phyloP scores from a whole-genome alignment of 192 early-diverging fungal genomes.

The Coemansia sp. region DNA sequence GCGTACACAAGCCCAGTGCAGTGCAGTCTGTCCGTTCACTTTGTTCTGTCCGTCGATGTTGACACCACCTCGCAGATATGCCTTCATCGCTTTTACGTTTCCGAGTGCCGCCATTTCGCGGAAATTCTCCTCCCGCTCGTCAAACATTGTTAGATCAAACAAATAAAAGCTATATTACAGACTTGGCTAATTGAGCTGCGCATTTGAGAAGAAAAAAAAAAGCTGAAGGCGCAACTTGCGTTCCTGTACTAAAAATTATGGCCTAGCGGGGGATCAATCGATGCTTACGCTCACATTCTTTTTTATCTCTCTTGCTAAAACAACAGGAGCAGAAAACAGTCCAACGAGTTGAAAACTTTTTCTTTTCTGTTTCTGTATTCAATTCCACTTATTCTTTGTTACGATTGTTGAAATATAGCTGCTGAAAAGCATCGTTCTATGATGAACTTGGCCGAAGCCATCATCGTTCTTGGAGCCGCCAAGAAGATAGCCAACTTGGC shows the following conservation, averaged over 20 bases:
- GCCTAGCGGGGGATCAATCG: too few species aligned
- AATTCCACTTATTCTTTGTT: neutral
- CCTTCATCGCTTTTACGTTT: conserved; percentile 65
- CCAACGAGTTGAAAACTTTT: neutral
- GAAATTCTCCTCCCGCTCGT: conserved; percentile 48
- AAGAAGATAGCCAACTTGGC: conserved; percentile 35
- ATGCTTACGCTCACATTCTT: too few species aligned
- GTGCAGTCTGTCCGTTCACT: conserved; percentile 68
- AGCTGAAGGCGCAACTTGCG: too few species aligned
- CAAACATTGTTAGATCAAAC: neutral
- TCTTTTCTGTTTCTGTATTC: neutral
- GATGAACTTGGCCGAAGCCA: conserved; percentile 41
- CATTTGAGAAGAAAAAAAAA: too few species aligned
- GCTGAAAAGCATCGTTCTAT: neutral
- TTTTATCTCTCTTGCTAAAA: too few species aligned
- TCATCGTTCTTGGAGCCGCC: conserved; percentile 36
- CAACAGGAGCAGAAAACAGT: too few species aligned
- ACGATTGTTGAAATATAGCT: neutral
- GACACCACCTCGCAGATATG: conserved; percentile 64
- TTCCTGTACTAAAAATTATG: too few species aligned
- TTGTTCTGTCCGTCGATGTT: conserved; percentile 69
- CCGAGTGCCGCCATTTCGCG: conserved; percentile 66
- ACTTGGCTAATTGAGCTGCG: too few species aligned
- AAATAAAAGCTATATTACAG: neutral
- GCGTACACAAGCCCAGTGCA: conserved; percentile 77